These are phyloP conservation scores for Orbilia ellipsospora DNA, from an alignment of 2,329 filamentous ascomycete species.

Conservation along the genomic window DNA sequence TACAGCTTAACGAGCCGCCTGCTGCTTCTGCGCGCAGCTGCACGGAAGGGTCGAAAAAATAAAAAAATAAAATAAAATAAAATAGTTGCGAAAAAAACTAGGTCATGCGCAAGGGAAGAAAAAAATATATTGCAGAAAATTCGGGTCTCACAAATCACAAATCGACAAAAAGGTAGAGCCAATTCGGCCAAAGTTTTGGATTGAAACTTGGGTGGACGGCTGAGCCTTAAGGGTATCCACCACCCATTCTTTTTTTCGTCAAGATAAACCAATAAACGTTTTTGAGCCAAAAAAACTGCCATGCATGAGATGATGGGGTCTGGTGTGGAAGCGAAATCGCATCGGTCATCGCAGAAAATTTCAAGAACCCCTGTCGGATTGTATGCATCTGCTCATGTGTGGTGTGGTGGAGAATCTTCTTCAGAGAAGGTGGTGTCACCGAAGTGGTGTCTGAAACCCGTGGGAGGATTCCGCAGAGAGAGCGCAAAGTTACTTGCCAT, in stretches of 20 bases:
- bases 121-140: not conserved
- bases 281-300: constrained; percentile 37
- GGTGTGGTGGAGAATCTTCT: not conserved
- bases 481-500: constrained; percentile 19
- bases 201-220: constrained; percentile 45
- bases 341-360: constrained; percentile 43
- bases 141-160: constrained; percentile 49
- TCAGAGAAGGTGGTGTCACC: constrained; percentile 28
- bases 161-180: constrained; percentile 18
- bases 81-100: constrained; percentile 22
- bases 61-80: no score
- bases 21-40: constrained; percentile 1
- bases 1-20: constrained; percentile 35
- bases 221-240: constrained; percentile 43
- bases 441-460: constrained; percentile 39
- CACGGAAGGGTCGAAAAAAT: no score
- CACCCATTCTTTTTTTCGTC: constrained; percentile 9
- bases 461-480: constrained; percentile 5
- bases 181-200: constrained; percentile 38
- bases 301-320: constrained; percentile 33
- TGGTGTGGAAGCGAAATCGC: constrained; percentile 36
- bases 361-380: constrained; percentile 25
- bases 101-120: constrained; percentile 40
- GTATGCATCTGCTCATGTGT: constrained; percentile 1
- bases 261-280: constrained; percentile 38